A percentile compares a stretch with the other conserved stretches of the same genome.
phyloP scores from a whole-genome alignment of 1,284 basidiomycete species.

The Trichosporon sp. region DNA sequence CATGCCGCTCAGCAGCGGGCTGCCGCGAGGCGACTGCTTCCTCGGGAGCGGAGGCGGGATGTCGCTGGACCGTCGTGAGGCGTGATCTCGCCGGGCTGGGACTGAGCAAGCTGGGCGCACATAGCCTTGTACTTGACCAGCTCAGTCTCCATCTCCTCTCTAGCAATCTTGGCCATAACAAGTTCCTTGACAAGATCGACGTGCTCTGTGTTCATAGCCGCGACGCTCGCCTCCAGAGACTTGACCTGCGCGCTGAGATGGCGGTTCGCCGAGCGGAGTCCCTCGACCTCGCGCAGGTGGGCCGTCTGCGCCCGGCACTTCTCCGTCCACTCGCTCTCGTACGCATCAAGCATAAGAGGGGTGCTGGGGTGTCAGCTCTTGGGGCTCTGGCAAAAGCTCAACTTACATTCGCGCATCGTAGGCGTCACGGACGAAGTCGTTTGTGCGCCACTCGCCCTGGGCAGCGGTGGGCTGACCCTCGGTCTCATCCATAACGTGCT shows the following conservation, averaged over 20 bases:
- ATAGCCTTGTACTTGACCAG: slow-evolving; percentile 87
- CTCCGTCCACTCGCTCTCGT: slow-evolving; percentile 84
- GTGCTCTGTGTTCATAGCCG: slow-evolving; percentile 64
- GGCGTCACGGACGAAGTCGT: slow-evolving; percentile 83
- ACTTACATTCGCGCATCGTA: slow-evolving; percentile 70
- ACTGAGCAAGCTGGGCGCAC: slow-evolving; percentile 60
- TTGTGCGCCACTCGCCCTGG: slow-evolving; percentile 65
- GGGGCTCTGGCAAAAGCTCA: not conserved
- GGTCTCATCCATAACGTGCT: slow-evolving; percentile 32
- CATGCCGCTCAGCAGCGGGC: slow-evolving; percentile 4
- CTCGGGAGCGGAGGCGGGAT: not conserved
- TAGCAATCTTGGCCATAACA: slow-evolving; percentile 78
- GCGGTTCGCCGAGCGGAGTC: slow-evolving; percentile 74
- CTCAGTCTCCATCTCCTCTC: slow-evolving; percentile 87
- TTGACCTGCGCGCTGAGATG: slow-evolving; percentile 77
- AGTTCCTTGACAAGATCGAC: slow-evolving; percentile 73
- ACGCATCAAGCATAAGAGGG: slow-evolving; percentile 87
- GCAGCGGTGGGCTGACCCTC: slow-evolving; percentile 22
- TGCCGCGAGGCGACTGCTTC: slow-evolving; percentile 13
- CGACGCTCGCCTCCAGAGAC: slow-evolving; percentile 72
- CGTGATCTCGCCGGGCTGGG: slow-evolving; percentile 21
- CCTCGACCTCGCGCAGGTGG: slow-evolving; percentile 78
- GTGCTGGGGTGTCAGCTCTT: slow-evolving; percentile 57
- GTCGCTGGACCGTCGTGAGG: slow-evolving; percentile 22
- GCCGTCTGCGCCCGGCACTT: slow-evolving; percentile 68